Conservation (phyloP, 352 stramenopile species). For the Globisporangium barbulae region DNA sequence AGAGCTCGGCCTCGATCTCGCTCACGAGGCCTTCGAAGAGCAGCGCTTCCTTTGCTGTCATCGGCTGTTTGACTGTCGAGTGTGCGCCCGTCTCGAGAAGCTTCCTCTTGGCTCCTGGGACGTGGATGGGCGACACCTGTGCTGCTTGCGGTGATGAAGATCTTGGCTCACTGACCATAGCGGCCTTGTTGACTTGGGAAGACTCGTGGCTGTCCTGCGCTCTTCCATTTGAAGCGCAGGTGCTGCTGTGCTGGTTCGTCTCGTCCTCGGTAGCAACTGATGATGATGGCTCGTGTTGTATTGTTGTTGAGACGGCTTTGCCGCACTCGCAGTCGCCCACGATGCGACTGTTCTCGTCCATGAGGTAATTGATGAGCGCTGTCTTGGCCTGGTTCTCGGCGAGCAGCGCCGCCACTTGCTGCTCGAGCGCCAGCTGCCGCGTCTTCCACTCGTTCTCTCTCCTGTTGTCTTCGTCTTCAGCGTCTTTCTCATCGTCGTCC, state of each 20-base stretch:
- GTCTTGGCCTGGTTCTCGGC: constrained; percentile 14
- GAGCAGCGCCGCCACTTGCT: constrained; percentile 14
- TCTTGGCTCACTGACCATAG: neutral
- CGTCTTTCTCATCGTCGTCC: neutral
- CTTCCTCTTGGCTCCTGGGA: constrained; percentile 18
- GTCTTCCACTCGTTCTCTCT: constrained; percentile 6
- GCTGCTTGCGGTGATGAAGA: neutral
- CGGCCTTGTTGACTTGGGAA: neutral
- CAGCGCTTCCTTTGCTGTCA: neutral
- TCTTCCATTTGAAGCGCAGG: constrained; percentile 12
- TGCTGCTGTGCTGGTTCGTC: neutral
- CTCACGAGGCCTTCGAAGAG: constrained; percentile 16
- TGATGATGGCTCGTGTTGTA: neutral
- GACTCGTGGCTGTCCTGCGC: neutral
- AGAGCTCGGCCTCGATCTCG: constrained; percentile 17
- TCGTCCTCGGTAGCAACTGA: neutral
- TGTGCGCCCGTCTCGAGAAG: constrained; percentile 1
- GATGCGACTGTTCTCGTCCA: constrained; percentile 12
- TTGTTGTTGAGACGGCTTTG: neutral
- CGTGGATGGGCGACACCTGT: constrained; percentile 2
- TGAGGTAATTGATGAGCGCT: constrained; percentile 13
- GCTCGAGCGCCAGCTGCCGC: constrained; percentile 13
- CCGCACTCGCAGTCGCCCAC: constrained; percentile 8
- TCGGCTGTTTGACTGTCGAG: neutral
- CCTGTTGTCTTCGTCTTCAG: neutral